phyloP scores from a whole-genome alignment of 2,329 filamentous ascomycete genomes.

The Botrytis tulipae region DNA sequence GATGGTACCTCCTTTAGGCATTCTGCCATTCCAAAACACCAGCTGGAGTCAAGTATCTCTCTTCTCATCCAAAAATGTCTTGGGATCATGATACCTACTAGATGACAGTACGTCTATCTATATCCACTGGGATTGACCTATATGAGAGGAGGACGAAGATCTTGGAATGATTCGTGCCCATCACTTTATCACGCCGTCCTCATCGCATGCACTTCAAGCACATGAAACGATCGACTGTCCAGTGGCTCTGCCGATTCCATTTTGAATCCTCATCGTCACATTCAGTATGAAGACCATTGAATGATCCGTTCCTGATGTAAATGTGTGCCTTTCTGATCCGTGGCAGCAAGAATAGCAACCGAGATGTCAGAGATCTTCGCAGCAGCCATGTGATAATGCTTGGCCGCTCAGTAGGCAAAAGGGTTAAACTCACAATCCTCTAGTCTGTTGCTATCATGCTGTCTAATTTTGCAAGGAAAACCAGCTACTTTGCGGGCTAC shows the following conservation, averaged over 20 bases:
- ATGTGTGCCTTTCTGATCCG: neutral
- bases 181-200: neutral
- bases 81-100: neutral
- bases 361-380: neutral
- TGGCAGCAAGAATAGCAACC: neutral
- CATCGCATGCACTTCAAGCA: neutral
- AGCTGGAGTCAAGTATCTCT: neutral
- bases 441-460: neutral
- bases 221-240: neutral
- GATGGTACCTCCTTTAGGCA: neutral
- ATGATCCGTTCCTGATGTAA: neutral
- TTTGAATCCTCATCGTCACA: neutral
- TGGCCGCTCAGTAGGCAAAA: neutral
- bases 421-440: neutral
- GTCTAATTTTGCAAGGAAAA: neutral
- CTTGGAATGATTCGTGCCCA: neutral
- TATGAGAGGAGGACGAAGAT: neutral
- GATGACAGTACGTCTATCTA: neutral
- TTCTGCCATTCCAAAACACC: neutral
- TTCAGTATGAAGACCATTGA: neutral
- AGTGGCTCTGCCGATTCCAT: neutral
- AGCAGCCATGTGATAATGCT: neutral
- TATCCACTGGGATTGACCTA: neutral
- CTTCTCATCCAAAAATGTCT: neutral
- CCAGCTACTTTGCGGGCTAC: neutral